Conservation (phyloP, 441 rosid species). For the Iberis amara region DNA sequence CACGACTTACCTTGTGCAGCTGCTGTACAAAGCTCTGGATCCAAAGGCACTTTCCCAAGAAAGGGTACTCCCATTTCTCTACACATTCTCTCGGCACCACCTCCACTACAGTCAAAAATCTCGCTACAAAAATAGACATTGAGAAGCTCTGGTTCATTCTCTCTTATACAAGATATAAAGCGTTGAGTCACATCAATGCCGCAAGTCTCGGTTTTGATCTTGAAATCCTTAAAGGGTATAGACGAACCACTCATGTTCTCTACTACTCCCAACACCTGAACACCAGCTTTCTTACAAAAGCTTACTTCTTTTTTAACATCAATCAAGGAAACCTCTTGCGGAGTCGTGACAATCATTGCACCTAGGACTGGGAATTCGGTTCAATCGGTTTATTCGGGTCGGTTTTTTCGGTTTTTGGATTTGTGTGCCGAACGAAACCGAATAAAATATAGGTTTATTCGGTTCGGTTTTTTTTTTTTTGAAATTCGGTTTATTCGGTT, state of each 20-base stretch:
- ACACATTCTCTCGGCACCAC: slow-evolving; percentile 84
- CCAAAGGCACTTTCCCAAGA: slow-evolving; percentile 86
- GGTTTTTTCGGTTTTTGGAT: too few species aligned
- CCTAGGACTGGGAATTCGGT: too few species aligned
- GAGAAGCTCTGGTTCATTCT: slow-evolving; percentile 68
- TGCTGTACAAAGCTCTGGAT: slow-evolving; percentile 88
- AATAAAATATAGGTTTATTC: too few species aligned
- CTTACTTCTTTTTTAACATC: slow-evolving; percentile 74
- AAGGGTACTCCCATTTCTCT: slow-evolving; percentile 81
- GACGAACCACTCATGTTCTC: slow-evolving; percentile 87
- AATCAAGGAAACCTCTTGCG: slow-evolving; percentile 68
- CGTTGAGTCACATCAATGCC: slow-evolving; percentile 53
- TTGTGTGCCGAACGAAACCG: too few species aligned
- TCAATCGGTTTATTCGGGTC: too few species aligned
- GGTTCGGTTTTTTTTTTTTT: too few species aligned
- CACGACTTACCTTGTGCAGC: slow-evolving; percentile 88
- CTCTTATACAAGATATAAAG: slow-evolving; percentile 40
- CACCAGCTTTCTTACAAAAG: slow-evolving; percentile 76
- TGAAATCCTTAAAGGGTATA: slow-evolving; percentile 56
- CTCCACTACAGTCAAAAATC: slow-evolving; percentile 77
- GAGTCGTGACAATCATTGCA: slow-evolving; percentile 76
- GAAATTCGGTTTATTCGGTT: too few species aligned
- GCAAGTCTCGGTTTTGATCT: slow-evolving; percentile 43
- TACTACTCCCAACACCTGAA: slow-evolving; percentile 74
- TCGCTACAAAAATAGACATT: slow-evolving; percentile 44